phyloP scores from a whole-genome alignment of 2,329 filamentous ascomycete genomes.

The Drechslera avenae region DNA sequence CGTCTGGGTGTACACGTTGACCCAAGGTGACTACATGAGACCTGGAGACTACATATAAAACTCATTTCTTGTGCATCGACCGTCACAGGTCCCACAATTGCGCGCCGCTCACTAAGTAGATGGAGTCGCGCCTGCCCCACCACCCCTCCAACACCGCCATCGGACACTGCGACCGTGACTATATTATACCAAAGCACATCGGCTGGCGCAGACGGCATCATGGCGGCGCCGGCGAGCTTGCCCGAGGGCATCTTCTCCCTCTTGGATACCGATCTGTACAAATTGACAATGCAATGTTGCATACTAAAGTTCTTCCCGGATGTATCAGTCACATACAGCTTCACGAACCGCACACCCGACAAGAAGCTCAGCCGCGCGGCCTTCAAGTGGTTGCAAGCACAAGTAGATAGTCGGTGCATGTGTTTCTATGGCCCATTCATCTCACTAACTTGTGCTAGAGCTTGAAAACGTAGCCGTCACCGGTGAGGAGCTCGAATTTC shows the following conservation, averaged over 20 bases:
- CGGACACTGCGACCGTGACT: constrained; percentile 12
- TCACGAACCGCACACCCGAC: constrained; percentile 92
- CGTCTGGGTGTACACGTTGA: not conserved
- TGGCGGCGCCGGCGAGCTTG: constrained; percentile 24
- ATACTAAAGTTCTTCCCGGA: constrained; percentile 90
- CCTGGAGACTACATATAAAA: not conserved
- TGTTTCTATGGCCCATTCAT: not conserved
- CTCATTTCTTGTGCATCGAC: not conserved
- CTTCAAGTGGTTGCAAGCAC: constrained; percentile 81
- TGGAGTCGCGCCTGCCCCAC: constrained; percentile 28
- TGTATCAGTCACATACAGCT: constrained; percentile 81
- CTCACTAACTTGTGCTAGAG: constrained; percentile 56
- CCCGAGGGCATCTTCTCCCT: constrained; percentile 52
- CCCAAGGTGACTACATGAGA: not conserved
- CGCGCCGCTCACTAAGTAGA: not conserved
- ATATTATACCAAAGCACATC: constrained; percentile 1
- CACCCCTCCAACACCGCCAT: constrained; percentile 33
- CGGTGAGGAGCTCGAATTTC: constrained; percentile 77
- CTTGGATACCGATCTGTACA: constrained; percentile 76
- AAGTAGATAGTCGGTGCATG: constrained; percentile 71
- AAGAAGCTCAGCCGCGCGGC: constrained; percentile 86
- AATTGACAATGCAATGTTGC: constrained; percentile 92
- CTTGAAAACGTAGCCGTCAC: constrained; percentile 81
- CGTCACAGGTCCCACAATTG: not conserved
- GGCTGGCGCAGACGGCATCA: constrained; percentile 26